These are phyloP conservation scores for Hirschioporus abietinus DNA, from an alignment of 768 basidiomycete species.

Conservation along the genomic window DNA sequence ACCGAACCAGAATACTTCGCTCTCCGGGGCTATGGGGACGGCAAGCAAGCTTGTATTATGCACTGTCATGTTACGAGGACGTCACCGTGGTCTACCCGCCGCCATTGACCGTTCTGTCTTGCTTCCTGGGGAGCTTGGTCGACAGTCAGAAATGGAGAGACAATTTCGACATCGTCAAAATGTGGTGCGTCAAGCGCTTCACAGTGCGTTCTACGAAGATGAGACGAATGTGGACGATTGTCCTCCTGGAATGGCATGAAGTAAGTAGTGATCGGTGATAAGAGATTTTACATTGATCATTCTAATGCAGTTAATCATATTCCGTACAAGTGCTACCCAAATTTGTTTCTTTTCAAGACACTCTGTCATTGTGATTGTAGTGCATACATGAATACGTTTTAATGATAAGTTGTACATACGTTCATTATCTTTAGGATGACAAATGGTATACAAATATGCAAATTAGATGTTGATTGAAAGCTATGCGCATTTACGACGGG, in stretches of 20 bases:
- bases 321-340: background rate
- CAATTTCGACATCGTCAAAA: background rate
- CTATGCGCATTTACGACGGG: conserved; percentile 3
- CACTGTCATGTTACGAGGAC: background rate
- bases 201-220: background rate
- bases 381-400: no score
- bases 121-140: background rate
- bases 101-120: conserved; percentile 1
- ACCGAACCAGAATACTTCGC: background rate
- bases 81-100: background rate
- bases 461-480: no score
- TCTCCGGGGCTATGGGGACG: background rate
- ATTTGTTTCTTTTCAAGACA: no score
- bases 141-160: background rate
- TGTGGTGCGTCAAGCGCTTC: background rate
- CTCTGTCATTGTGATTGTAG: no score
- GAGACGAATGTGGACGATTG: background rate
- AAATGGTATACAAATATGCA: no score
- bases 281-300: no score
- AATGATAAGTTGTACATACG: no score
- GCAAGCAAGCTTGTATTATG: background rate
- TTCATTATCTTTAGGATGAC: no score
- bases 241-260: conserved; percentile 1
- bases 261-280: no score
- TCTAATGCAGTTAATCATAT: no score